A percentile compares a stretch with the other conserved stretches of the same genome.
Evolutionary conservation across 805 yeast species (phyloP).

Genomic region (Spathaspora gorwiae): DNA sequence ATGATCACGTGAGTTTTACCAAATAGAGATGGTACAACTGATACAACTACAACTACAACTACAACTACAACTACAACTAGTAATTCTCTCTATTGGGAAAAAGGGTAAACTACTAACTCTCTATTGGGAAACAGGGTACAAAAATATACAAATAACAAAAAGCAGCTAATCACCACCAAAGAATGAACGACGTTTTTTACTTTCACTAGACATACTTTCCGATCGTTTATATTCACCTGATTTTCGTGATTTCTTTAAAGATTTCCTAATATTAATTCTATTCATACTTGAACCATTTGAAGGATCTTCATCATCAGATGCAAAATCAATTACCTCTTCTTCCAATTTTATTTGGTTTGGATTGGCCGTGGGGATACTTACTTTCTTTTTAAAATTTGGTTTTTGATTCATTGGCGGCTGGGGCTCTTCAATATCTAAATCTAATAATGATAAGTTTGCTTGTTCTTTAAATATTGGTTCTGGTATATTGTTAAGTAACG

Average conservation of each 20-base stretch:
- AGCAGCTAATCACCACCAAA: constrained; percentile 5
- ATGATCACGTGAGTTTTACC: no score
- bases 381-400: constrained; percentile 31
- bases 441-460: constrained; percentile 4
- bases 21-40: no score
- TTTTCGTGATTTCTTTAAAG: constrained; percentile 29
- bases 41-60: no score
- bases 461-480: not conserved
- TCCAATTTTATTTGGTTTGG: constrained; percentile 26
- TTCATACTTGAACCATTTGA: constrained; percentile 33
- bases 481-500: constrained; percentile 3
- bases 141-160: not conserved
- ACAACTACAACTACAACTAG: no score
- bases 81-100: no score
- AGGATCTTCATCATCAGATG: constrained; percentile 42
- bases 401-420: constrained; percentile 8
- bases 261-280: constrained; percentile 36
- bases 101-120: no score
- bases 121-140: not conserved
- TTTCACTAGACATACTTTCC: constrained; percentile 19
- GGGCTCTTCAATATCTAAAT: constrained; percentile 5
- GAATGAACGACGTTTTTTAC: constrained; percentile 10
- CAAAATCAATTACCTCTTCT: constrained; percentile 44
- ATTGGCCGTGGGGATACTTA: constrained; percentile 19
- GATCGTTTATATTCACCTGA: constrained; percentile 27